Evolutionary conservation across 352 stramenopile genomes (phyloP).

Genomic region (Thalassiosira ordinaria): DNA sequence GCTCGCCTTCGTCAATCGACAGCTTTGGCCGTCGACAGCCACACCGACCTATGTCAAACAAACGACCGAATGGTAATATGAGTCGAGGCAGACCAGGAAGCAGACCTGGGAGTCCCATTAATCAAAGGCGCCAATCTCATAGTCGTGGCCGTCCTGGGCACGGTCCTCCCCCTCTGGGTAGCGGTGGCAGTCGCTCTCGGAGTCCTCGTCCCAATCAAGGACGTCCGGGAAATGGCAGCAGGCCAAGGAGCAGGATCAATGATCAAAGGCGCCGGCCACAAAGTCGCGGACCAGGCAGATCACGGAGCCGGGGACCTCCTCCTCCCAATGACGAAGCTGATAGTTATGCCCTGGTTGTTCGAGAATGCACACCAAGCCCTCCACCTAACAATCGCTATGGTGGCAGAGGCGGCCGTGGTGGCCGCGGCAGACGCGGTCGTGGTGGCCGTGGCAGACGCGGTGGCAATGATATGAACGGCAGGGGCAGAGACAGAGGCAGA

Average conservation of each 20-base stretch:
- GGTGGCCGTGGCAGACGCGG: background rate
- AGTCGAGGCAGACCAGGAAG: background rate
- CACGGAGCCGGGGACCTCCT: background rate
- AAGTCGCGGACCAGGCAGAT: too few species aligned
- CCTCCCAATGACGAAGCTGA: background rate
- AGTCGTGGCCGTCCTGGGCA: too few species aligned
- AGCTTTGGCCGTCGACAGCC: background rate
- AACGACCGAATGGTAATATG: background rate
- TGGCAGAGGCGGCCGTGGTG: background rate
- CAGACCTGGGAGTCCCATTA: background rate
- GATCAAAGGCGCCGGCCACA: background rate
- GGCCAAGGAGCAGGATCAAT: too few species aligned
- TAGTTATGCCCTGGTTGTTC: conserved; percentile 14
- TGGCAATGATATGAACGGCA: background rate
- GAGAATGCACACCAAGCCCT: conserved; percentile 13
- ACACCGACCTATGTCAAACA: conserved; percentile 1
- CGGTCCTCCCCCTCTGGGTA: background rate
- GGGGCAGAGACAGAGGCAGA: too few species aligned
- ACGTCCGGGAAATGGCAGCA: too few species aligned
- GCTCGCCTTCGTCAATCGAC: background rate
- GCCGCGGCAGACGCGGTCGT: background rate
- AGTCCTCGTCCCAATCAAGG: too few species aligned
- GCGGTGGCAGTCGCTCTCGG: too few species aligned
- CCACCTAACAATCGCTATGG: background rate
- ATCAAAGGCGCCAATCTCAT: background rate